These are phyloP conservation scores for Suillus tomentosus DNA, from an alignment of 768 basidiomycete genomes.

Conservation along the genomic window DNA sequence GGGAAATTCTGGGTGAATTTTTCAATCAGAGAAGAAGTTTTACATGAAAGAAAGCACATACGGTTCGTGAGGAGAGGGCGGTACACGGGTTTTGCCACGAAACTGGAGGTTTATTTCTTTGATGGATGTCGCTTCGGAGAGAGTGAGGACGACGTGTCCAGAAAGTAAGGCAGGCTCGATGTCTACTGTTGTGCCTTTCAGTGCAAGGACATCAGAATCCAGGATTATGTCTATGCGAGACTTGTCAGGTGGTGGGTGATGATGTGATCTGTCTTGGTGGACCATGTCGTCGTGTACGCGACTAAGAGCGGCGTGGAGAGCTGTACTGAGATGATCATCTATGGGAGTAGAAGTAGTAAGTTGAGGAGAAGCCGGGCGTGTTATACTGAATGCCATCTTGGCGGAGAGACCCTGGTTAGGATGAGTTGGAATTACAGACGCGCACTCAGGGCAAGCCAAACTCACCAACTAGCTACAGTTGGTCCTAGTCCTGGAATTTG, in stretches of 20 bases:
- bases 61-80: slow-evolving; percentile 58
- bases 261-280: slow-evolving; percentile 34
- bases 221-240: slow-evolving; percentile 77
- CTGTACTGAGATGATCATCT: slow-evolving; percentile 38
- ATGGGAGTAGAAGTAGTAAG: slow-evolving; percentile 14
- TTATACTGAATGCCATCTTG: slow-evolving; percentile 37
- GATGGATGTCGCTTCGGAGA: slow-evolving; percentile 80
- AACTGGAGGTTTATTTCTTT: slow-evolving; percentile 86
- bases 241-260: slow-evolving; percentile 47
- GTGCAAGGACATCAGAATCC: slow-evolving; percentile 64
- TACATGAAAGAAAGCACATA: slow-evolving; percentile 38
- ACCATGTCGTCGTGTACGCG: slow-evolving; percentile 28
- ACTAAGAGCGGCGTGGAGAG: slow-evolving; percentile 42
- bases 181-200: slow-evolving; percentile 81
- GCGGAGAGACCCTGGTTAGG: slow-evolving; percentile 10
- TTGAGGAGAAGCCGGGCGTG: slow-evolving; percentile 37
- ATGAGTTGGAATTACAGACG: slow-evolving; percentile 10
- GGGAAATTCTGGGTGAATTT: slow-evolving; percentile 18
- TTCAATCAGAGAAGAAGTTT: slow-evolving; percentile 5
- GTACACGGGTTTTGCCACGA: slow-evolving; percentile 78
- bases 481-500: background rate
- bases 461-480: background rate
- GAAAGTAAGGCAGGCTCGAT: slow-evolving; percentile 81
- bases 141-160: slow-evolving; percentile 78
- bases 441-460: background rate